Evolutionary conservation across 2,329 filamentous ascomycete species (phyloP).

Genomic region (Neofusicoccum ribis): DNA sequence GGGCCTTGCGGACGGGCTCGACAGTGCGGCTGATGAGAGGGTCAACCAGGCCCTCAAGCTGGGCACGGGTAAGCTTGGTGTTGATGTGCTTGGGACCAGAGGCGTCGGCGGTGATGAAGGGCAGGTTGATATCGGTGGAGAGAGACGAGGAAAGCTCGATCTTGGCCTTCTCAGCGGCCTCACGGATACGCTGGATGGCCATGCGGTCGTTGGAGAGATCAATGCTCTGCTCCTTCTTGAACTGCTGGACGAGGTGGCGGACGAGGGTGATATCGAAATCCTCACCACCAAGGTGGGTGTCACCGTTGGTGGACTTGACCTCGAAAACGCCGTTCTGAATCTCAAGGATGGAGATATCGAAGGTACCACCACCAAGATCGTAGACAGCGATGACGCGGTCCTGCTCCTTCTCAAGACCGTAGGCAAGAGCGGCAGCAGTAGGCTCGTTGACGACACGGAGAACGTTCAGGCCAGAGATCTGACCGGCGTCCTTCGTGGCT

Average conservation of each 20-base stretch:
- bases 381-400: conserved; percentile 92
- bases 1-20: conserved; percentile 91
- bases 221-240: conserved; percentile 93
- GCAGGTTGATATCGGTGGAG: conserved; percentile 96
- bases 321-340: conserved; percentile 98
- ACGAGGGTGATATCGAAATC: conserved; percentile 96
- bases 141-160: conserved; percentile 94
- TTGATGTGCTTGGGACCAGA: conserved; percentile 99
- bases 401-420: conserved; percentile 91
- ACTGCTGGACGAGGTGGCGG: conserved; percentile 88
- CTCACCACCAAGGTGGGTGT: conserved; percentile 96
- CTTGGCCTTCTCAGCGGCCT: conserved; percentile 99
- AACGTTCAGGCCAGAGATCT: conserved; percentile 94
- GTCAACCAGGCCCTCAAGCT: conserved; percentile 91
- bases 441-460: conserved; percentile 98
- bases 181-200: conserved; percentile 98
- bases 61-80: conserved; percentile 85
- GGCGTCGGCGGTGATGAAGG: conserved; percentile 95
- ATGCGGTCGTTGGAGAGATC: conserved; percentile 91
- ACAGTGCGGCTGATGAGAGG: conserved; percentile 83
- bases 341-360: conserved; percentile 97
- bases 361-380: conserved; percentile 97
- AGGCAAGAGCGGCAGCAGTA: conserved; percentile 91
- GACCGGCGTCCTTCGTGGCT: conserved; percentile 96
- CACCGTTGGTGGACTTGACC: conserved; percentile 98